phyloP scores from a whole-genome alignment of 129 eudicot species.

The Artemisia annua region DNA sequence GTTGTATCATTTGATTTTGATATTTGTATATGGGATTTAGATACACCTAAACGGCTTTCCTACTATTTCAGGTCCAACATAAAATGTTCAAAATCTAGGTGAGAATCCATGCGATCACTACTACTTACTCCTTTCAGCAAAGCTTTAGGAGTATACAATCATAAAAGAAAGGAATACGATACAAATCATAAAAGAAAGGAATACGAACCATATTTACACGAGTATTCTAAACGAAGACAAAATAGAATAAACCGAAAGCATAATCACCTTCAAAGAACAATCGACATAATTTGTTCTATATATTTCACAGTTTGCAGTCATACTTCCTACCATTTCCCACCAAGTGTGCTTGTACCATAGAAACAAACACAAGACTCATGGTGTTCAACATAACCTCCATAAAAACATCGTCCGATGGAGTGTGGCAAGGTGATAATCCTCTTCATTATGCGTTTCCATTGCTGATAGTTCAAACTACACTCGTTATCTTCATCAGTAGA shows the following conservation, averaged over 20 bases:
- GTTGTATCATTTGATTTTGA: no score
- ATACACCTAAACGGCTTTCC: no score
- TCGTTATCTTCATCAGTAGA: conserved; percentile 48
- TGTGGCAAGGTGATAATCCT: conserved; percentile 64
- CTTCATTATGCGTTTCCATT: conserved; percentile 63
- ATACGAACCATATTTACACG: background rate
- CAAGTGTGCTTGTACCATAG: conserved; percentile 3
- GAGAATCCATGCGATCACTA: background rate
- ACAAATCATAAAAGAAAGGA: background rate
- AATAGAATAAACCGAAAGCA: conserved; percentile 1
- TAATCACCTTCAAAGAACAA: background rate
- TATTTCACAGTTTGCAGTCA: background rate
- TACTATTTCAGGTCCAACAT: background rate
- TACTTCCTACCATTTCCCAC: conserved; percentile 12
- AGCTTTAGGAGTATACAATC: background rate
- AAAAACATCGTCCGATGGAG: conserved; percentile 52
- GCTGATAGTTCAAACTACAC: conserved; percentile 54
- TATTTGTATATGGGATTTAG: no score
- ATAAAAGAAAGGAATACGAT: background rate
- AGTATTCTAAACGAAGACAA: conserved; percentile 20
- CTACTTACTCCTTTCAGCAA: background rate
- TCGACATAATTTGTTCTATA: conserved; percentile 8
- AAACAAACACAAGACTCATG: conserved; percentile 15
- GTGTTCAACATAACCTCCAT: conserved; percentile 33
- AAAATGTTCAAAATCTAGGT: background rate